Evolutionary conservation across 2,329 filamentous ascomycete genomes (phyloP), one percentile per base, ranked within the genome.

Genomic region (Aplosporella prunicola): DNA sequence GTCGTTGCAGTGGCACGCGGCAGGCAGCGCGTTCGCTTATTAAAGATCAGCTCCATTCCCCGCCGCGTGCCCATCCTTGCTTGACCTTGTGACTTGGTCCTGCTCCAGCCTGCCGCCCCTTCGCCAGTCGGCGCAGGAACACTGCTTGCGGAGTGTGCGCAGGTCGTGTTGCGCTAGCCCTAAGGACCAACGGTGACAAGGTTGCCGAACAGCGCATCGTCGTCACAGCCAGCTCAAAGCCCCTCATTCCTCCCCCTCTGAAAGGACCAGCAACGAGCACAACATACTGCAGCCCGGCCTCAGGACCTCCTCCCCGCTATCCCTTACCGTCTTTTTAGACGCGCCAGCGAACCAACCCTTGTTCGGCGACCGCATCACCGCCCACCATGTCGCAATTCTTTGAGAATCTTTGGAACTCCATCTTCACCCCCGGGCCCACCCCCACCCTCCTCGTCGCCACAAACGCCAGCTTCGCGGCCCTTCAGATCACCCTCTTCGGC

Each of bases 361-460:
- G n/a, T n/a, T n/a, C n/a, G n/a, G n/a, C n/a, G n/a, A n/a, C n/a
- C n/a, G n/a, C n/a, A n/a, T n/a, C 15, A 22, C 26, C 27, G 32
- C 32, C 20, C 35, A 23, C 30, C 36, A 39, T 39, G 37, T 39
- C 37, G 31, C 30, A 34, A 15, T 39, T 39, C 26, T 39, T 39
- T 31, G 37, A 39, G 18, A 39, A 88, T 48, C 80, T 95, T 43
- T 93, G 86, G 82, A 75, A 82, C 56, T 93, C 85, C 55, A 79
- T 96, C 69, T 95, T 96, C 72, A 91, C 82, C 5, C 84, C 89
- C 1, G 91, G 91, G 40, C 77, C 89, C 31, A 95, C 88, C 1
- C 85, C 85, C 10, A 83, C 84, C 32, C 78, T 98, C 46, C 73
- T 96, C 40, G 66, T 88, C 55, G 91, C 91, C 43, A 93, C 91